Evolutionary conservation across 306 rosid genomes (phyloP).

Genomic region (Dryas octopetala): DNA sequence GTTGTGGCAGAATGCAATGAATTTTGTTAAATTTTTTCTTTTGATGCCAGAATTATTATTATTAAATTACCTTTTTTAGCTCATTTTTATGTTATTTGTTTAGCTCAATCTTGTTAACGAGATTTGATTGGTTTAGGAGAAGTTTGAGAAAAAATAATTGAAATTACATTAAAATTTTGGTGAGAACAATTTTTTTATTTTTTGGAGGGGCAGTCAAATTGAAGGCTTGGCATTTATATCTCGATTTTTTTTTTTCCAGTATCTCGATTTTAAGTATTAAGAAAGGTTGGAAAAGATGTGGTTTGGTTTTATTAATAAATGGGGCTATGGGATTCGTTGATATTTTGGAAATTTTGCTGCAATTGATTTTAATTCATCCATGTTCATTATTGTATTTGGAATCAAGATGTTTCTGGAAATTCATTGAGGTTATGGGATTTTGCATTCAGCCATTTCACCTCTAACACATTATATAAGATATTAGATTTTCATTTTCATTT

Average conservation of each 20-base stretch:
- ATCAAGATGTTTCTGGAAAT: not conserved
- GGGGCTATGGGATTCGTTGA: not conserved
- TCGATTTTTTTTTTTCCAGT: not conserved
- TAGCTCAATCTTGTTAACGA: not conserved
- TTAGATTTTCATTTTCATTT: not conserved
- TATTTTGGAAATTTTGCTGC: not conserved
- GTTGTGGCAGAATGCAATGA: not conserved
- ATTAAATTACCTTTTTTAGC: not conserved
- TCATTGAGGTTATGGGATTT: not conserved
- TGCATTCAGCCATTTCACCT: slow-evolving; percentile 9
- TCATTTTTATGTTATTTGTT: not conserved
- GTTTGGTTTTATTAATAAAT: not conserved
- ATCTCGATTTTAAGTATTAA: not conserved
- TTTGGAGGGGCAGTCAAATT: not conserved
- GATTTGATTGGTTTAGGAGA: not conserved
- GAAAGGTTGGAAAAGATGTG: not conserved
- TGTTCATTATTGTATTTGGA: slow-evolving; percentile 9
- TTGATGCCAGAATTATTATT: not conserved
- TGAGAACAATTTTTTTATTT: not conserved
- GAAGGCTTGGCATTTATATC: not conserved
- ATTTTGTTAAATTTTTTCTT: not conserved
- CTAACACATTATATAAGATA: no score
- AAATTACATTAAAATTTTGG: slow-evolving; percentile 3
- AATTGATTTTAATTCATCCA: not conserved
- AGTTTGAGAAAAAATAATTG: slow-evolving; percentile 1